phyloP scores from a whole-genome alignment of 768 basidiomycete genomes.

The Trametes elegans region DNA sequence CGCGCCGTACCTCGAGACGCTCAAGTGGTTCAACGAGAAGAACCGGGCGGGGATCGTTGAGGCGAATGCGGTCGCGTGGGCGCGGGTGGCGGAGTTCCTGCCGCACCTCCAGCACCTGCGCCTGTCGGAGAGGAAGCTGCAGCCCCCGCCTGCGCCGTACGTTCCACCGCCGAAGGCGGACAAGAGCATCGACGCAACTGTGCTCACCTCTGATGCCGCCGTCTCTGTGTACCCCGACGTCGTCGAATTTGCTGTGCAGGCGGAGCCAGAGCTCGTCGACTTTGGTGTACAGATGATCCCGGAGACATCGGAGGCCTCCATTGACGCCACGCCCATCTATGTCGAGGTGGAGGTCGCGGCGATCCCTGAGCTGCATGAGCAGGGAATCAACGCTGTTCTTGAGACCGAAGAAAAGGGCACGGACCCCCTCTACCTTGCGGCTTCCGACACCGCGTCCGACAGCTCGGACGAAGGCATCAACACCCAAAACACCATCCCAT shows the following conservation, averaged over 20 bases:
- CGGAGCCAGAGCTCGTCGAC: conserved; percentile 35
- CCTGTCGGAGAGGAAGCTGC: conserved; percentile 52
- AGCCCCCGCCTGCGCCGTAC: conserved; percentile 25
- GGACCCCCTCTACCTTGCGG: conserved; percentile 6
- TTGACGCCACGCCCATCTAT: conserved; percentile 53
- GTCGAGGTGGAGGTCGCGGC: conserved; percentile 48
- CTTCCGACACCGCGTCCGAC: conserved; percentile 11
- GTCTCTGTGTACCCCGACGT: conserved; percentile 41
- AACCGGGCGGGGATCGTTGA: conserved; percentile 71
- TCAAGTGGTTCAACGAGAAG: conserved; percentile 80
- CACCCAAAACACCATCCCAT: conserved; percentile 1
- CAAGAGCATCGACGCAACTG: conserved; percentile 53
- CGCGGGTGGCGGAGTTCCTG: conserved; percentile 62
- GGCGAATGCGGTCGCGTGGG: conserved; percentile 66
- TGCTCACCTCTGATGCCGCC: conserved; percentile 38
- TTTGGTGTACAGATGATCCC: conserved; percentile 41
- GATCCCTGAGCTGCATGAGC: conserved; percentile 34
- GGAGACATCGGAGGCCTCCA: conserved; percentile 37
- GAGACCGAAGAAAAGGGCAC: conserved; percentile 25
- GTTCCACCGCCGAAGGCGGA: conserved; percentile 34
- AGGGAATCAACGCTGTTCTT: conserved; percentile 30
- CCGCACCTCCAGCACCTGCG: conserved; percentile 74
- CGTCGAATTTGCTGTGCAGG: conserved; percentile 37
- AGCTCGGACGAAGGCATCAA: conserved; percentile 8
- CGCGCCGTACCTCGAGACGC: conserved; percentile 62